These are phyloP conservation scores for Lactarius sp. DNA, from an alignment of 768 basidiomycete species.

Conservation along the genomic window DNA sequence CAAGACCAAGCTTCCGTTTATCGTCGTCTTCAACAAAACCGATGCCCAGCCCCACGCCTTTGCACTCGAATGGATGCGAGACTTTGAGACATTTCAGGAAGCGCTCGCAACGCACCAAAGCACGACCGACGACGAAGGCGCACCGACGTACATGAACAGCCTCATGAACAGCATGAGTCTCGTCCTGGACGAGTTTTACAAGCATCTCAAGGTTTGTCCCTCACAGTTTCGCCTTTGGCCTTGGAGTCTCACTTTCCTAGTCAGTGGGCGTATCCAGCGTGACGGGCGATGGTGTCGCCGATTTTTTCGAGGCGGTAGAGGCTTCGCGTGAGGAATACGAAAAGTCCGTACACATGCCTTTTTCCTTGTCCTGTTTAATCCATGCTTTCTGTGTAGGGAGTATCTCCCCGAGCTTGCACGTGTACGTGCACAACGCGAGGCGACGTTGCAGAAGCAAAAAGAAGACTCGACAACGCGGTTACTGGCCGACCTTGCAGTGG, in stretches of 20 bases:
- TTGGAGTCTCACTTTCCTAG: constrained; percentile 36
- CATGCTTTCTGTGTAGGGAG: constrained; percentile 48
- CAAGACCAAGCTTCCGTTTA: constrained; percentile 96
- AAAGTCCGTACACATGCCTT: constrained; percentile 46
- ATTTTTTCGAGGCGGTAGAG: constrained; percentile 90
- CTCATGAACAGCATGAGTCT: constrained; percentile 99
- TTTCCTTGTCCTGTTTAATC: neutral
- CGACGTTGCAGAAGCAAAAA: constrained; percentile 59
- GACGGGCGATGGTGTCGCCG: constrained; percentile 91
- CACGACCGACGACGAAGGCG: constrained; percentile 72
- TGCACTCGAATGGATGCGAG: constrained; percentile 96
- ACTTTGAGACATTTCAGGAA: constrained; percentile 92
- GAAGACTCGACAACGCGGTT: constrained; percentile 71
- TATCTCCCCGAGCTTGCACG: constrained; percentile 87
- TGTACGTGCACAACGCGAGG: constrained; percentile 58
- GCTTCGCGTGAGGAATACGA: constrained; percentile 85
- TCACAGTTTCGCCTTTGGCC: neutral
- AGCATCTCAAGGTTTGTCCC: constrained; percentile 77
- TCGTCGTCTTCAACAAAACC: constrained; percentile 98
- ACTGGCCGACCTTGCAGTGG: constrained; percentile 75
- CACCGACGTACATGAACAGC: constrained; percentile 97
- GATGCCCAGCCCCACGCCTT: constrained; percentile 89
- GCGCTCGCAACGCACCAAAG: constrained; percentile 72
- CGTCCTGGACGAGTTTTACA: constrained; percentile 97
- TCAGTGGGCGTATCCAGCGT: constrained; percentile 93